Evolutionary conservation across 2,329 filamentous ascomycete genomes (phyloP).

Genomic region (Aspergillus felis): DNA sequence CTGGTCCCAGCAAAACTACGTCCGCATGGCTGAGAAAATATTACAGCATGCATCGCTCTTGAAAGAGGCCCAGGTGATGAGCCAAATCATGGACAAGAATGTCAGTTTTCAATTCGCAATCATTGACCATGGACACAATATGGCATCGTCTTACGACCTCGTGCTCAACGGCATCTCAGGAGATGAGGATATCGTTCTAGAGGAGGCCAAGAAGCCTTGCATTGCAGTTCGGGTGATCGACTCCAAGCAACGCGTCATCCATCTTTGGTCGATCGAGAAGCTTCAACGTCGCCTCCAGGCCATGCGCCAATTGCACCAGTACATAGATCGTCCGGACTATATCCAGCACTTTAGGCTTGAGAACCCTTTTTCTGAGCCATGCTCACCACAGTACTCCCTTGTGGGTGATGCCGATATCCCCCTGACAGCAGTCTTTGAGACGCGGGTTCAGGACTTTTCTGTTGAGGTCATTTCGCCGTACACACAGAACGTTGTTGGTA

Average conservation of each 20-base stretch:
- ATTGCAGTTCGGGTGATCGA: conserved; percentile 87
- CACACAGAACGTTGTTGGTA: conserved; percentile 84
- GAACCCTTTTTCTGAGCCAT: conserved; percentile 87
- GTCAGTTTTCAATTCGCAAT: conserved; percentile 94
- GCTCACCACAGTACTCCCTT: conserved; percentile 87
- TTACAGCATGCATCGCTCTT: conserved; percentile 81
- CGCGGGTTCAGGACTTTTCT: conserved; percentile 87
- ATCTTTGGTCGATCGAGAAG: conserved; percentile 93
- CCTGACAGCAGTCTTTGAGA: conserved; percentile 87
- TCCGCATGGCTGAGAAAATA: conserved; percentile 89
- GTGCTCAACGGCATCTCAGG: conserved; percentile 85
- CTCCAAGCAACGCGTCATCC: conserved; percentile 78
- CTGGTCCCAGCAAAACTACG: conserved; percentile 82
- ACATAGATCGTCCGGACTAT: conserved; percentile 91
- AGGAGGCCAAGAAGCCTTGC: conserved; percentile 81
- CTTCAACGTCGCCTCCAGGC: conserved; percentile 78
- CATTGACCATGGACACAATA: conserved; percentile 79
- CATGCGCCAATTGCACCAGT: conserved; percentile 97
- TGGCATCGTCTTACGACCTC: conserved; percentile 94
- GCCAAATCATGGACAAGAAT: conserved; percentile 87
- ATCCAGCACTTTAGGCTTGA: conserved; percentile 87
- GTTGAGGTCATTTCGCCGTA: conserved; percentile 90
- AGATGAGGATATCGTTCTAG: conserved; percentile 79
- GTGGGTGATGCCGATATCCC: conserved; percentile 92
- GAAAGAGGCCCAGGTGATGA: conserved; percentile 98